Evolutionary conservation across 345 rosid species (phyloP).

Genomic region (Rhizophora mangle): DNA sequence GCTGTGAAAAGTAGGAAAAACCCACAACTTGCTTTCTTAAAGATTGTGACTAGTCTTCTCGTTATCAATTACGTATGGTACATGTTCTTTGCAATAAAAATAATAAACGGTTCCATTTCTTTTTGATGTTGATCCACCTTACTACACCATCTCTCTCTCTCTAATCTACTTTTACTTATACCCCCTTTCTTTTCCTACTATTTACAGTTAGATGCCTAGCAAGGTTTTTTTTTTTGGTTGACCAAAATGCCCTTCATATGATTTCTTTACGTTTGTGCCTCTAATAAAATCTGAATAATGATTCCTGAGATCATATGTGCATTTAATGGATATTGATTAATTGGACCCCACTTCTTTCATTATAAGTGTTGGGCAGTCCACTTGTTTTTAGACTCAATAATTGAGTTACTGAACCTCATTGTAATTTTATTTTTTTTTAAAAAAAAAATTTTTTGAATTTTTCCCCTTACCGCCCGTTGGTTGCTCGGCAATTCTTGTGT

Average conservation of each 20-base stretch:
- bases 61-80: background rate
- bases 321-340: constrained; percentile 29
- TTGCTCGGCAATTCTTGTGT: background rate
- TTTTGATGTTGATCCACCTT: constrained; percentile 3
- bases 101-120: background rate
- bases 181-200: background rate
- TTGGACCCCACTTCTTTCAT: constrained; percentile 30
- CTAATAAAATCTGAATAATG: too few relatives aligned
- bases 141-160: background rate
- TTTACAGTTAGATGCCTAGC: background rate
- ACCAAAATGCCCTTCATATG: background rate
- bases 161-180: background rate
- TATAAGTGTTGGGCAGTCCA: constrained; percentile 15
- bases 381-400: constrained; percentile 27
- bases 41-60: background rate
- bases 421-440: background rate
- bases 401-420: constrained; percentile 29
- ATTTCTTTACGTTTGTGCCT: too few relatives aligned
- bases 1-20: constrained; percentile 9
- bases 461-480: background rate
- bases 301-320: background rate
- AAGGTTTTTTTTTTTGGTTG: background rate
- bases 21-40: constrained; percentile 3
- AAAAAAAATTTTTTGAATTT: background rate
- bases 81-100: background rate